Base-by-base conservation (phyloP, 2,329 filamentous ascomycete species). In the Diplodia corticola region DNA sequence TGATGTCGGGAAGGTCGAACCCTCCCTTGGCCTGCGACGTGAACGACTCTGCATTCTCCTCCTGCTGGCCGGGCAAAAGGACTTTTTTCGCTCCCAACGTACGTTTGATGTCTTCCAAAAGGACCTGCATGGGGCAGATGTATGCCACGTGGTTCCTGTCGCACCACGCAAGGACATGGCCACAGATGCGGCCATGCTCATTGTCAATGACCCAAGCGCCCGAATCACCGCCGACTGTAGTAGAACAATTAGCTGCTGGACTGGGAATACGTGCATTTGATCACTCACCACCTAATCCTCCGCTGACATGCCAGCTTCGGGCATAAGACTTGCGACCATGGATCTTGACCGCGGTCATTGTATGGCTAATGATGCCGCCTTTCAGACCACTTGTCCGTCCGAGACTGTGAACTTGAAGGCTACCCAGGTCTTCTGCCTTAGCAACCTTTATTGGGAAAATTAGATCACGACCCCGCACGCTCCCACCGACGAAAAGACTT, bases 121-220 rank as follows among this genome's bases (percentile, higher is more conserved):
- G 80, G 2, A 97, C 85, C 66, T 97, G 91, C 94, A 98, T 98
- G 0, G 94, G 94, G 68, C 92, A 95, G 68, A 98, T 95, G 76
- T 97, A 98, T 0, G 93, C 93, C 5, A 92, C 89, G 49, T 87
- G 87, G 73, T 91, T 94, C 68, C 89, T 87, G 69, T 88, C 86
- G 71, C 90, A 94, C 88, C 91, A 96, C 0, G 94, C 94, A 13
- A 98, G 83, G 0, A 98, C 91, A 72, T 97, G 94, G 0, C 94
- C 94, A 71, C 92, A 95, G 3, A 97, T 87, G 44, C 88, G 86
- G 1, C 92, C 92, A n/a, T 88, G 84, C 5, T 85, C 84, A 66
- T 91, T 89, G 71, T 94, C 91, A 17, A 97, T 88, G 4, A 98
- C 87, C 94, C 94, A 98, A 0, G 94, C 94, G 4, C 94, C 94